Evolutionary conservation across 768 basidiomycete species (phyloP).

Genomic region (Auricularia sp.): DNA sequence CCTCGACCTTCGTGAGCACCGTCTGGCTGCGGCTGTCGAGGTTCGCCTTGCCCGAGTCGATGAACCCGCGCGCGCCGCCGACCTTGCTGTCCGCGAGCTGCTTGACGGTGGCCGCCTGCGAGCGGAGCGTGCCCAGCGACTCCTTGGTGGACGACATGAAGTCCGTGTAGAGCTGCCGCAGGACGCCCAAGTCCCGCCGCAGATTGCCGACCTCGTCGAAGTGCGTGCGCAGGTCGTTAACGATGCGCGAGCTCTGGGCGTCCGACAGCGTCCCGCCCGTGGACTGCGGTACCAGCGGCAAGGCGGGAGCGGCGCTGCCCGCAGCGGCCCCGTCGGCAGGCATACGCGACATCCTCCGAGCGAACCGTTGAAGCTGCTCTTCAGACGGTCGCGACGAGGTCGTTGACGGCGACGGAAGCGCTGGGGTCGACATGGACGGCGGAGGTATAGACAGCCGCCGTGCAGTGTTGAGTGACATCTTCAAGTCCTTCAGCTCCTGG

Average conservation of each 20-base stretch:
- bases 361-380: slow-evolving; percentile 60
- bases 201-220: slow-evolving; percentile 93
- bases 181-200: slow-evolving; percentile 83
- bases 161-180: slow-evolving; percentile 90
- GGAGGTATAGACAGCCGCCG: slow-evolving; percentile 41
- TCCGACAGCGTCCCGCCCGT: slow-evolving; percentile 50
- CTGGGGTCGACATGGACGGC: slow-evolving; percentile 16
- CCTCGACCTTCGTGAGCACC: slow-evolving; percentile 85
- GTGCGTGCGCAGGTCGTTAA: slow-evolving; percentile 78
- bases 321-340: slow-evolving; percentile 20
- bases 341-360: slow-evolving; percentile 63
- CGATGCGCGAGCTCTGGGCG: slow-evolving; percentile 66
- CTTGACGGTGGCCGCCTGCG: slow-evolving; percentile 80
- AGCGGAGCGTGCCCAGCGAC: slow-evolving; percentile 63
- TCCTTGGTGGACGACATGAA: slow-evolving; percentile 90
- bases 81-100: slow-evolving; percentile 75
- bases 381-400: slow-evolving; percentile 52
- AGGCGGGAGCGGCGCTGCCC: not conserved
- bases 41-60: slow-evolving; percentile 85
- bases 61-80: slow-evolving; percentile 77
- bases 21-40: slow-evolving; percentile 86
- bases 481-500: slow-evolving; percentile 85
- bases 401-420: slow-evolving; percentile 10
- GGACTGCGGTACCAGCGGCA: slow-evolving; percentile 39
- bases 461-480: slow-evolving; percentile 42